These are phyloP conservation scores for Erodium moschatum DNA, from an alignment of 441 rosid species.

Conservation along the genomic window DNA sequence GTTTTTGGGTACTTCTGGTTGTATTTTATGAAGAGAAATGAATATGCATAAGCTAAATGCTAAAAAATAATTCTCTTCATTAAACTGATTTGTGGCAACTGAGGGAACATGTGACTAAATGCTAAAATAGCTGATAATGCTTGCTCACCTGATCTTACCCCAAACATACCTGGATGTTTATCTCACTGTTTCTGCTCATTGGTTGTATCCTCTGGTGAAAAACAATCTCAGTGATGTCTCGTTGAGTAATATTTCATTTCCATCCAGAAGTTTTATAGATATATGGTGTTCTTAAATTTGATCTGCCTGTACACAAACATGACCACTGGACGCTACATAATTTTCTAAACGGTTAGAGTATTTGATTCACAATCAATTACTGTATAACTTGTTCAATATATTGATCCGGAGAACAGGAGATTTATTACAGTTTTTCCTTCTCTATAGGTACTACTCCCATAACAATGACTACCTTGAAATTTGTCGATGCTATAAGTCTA, in stretches of 20 bases:
- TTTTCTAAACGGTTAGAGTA: neutral
- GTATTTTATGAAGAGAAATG: too few species aligned
- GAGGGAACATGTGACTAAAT: neutral
- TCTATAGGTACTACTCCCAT: conserved; percentile 70
- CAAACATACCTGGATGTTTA: neutral
- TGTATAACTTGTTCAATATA: neutral
- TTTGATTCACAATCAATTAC: neutral
- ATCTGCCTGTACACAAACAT: neutral
- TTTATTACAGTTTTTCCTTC: conserved; percentile 10
- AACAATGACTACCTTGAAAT: conserved; percentile 85
- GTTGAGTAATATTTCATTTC: neutral
- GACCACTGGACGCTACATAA: neutral
- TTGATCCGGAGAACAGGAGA: neutral
- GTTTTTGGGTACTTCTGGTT: too few species aligned
- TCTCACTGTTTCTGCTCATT: neutral
- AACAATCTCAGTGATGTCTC: neutral
- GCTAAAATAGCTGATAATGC: neutral
- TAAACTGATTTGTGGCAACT: neutral
- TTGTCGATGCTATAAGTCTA: conserved; percentile 89
- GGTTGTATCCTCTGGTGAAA: neutral
- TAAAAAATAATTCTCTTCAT: too few species aligned
- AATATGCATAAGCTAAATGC: too few species aligned
- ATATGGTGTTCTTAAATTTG: neutral
- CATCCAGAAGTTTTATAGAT: neutral
- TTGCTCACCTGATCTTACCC: neutral